Base-by-base conservation (phyloP, 2,329 filamentous ascomycete genomes). In the Aspergillus ruber region DNA sequence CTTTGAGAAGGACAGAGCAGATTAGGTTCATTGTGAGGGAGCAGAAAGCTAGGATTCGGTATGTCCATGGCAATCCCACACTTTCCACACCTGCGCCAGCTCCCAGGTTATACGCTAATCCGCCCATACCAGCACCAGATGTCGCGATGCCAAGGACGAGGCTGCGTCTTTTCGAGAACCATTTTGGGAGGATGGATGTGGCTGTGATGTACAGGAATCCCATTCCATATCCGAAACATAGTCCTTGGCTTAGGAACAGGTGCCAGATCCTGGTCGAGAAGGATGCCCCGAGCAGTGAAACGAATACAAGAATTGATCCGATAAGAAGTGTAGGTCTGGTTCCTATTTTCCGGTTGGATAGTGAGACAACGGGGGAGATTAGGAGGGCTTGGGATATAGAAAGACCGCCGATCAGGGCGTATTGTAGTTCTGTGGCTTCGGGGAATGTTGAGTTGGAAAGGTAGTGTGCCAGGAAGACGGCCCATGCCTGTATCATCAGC, bases 201-300 rank as follows among this genome's bases (percentile, higher is more conserved):
- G 69, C 74, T 6, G 74, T 79, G 3, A 81, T 78, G 55, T 82
- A 83, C 1, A 82, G 65, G 51, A 83, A 82, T 0, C 81, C 81
- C 75, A 83, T 81, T 0, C 81, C 81, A 58, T 75, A 74, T 13
- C 81, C 81, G 56, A 83, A 83, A 54, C 79, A 82, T 8, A 83
- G 66, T 2, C 81, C 81, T 54, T 84, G 81, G 36, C 70, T 73
- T 1, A 83, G 71, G 51, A 82, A 81, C 7, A 84, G 68, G 21
- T 83, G 80, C 78, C 80, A 83, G 54, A 79, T 78, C 23, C 74
- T 55, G 1, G 56, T 72, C 10, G 78, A 75, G 52, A 83, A 83
- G 13, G 73, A 77, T 2, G 80, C 77, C 4, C 74, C 75, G 42
- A 83, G 77, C 23, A 83, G 69, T 18, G 75, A 76, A 1, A 73